Conservation (phyloP, 2,329 filamentous ascomycete genomes). For the Arthroderma sp. region DNA sequence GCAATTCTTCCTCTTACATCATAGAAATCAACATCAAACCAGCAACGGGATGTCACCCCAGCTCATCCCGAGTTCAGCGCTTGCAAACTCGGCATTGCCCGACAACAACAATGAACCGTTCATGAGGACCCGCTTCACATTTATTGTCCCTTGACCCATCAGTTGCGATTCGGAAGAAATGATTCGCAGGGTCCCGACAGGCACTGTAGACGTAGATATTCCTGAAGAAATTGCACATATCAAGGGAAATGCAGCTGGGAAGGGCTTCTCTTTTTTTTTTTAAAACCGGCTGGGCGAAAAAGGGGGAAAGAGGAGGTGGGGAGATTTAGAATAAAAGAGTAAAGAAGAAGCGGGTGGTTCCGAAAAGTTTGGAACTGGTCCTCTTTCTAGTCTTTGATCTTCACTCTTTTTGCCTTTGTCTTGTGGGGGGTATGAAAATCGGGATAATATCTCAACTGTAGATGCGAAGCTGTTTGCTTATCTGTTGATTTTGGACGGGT, state of each 20-base stretch:
- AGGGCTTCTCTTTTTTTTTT: neutral
- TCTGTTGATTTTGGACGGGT: too few relatives aligned
- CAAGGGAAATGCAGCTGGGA: conserved; percentile 8
- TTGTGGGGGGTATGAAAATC: neutral
- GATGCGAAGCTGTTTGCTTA: too few relatives aligned
- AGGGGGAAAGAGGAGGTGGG: neutral
- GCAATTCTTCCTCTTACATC: too few relatives aligned
- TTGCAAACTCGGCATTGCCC: conserved; percentile 47
- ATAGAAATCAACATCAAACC: too few relatives aligned
- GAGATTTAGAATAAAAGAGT: neutral
- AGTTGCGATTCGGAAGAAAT: conserved; percentile 57
- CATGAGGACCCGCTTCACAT: conserved; percentile 54
- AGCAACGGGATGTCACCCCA: too few relatives aligned
- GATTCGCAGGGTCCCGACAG: conserved; percentile 53
- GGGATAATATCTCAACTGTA: too few relatives aligned
- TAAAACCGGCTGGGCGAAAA: neutral
- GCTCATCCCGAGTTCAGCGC: conserved; percentile 11
- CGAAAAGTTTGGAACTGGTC: neutral
- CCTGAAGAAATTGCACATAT: conserved; percentile 51
- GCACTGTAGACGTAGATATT: conserved; percentile 67
- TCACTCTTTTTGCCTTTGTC: neutral
- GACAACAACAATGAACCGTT: conserved; percentile 58
- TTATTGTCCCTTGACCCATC: conserved; percentile 49
- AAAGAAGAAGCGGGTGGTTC: neutral
- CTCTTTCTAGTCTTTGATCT: neutral